Percentiles rank a stretch among this genome's conserved stretches.
phyloP scores from a whole-genome alignment of 768 basidiomycete genomes.

The Pleurotus djamor region DNA sequence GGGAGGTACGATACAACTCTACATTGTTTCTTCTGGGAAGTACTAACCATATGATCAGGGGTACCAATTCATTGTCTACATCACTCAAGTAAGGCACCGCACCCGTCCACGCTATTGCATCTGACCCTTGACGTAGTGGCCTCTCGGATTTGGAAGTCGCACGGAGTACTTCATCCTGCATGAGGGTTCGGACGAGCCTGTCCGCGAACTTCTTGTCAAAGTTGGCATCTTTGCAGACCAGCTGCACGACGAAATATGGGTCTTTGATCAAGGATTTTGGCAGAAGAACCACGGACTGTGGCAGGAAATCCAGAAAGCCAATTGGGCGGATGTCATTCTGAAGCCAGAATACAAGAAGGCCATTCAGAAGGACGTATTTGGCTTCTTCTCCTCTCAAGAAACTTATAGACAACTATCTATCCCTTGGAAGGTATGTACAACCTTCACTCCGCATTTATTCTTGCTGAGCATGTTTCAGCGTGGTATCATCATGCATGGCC shows the following conservation, averaged over 20 bases:
- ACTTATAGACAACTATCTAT: slow-evolving; percentile 74
- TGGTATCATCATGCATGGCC: slow-evolving; percentile 80
- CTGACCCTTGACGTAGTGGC: slow-evolving; percentile 20
- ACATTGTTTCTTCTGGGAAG: neutral
- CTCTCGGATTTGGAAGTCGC: slow-evolving; percentile 20
- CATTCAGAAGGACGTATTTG: slow-evolving; percentile 71
- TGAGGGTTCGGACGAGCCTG: slow-evolving; percentile 51
- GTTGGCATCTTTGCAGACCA: slow-evolving; percentile 50
- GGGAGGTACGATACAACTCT: slow-evolving; percentile 45
- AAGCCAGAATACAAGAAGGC: slow-evolving; percentile 65
- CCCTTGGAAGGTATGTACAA: slow-evolving; percentile 70
- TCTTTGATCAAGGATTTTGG: slow-evolving; percentile 75
- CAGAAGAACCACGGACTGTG: slow-evolving; percentile 59
- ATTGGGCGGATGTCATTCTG: slow-evolving; percentile 76
- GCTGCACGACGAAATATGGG: slow-evolving; percentile 71
- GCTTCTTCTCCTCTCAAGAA: slow-evolving; percentile 75
- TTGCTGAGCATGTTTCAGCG: slow-evolving; percentile 39
- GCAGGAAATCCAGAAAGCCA: slow-evolving; percentile 57
- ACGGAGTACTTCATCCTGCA: slow-evolving; percentile 54
- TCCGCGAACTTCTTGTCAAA: slow-evolving; percentile 49
- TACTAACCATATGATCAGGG: slow-evolving; percentile 26
- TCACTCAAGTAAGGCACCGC: slow-evolving; percentile 38
- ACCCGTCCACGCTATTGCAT: neutral
- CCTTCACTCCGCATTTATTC: neutral
- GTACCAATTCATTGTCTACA: slow-evolving; percentile 55